Conservation (phyloP, 75 land plant genomes). For the Cunninghamia lanceolata region DNA sequence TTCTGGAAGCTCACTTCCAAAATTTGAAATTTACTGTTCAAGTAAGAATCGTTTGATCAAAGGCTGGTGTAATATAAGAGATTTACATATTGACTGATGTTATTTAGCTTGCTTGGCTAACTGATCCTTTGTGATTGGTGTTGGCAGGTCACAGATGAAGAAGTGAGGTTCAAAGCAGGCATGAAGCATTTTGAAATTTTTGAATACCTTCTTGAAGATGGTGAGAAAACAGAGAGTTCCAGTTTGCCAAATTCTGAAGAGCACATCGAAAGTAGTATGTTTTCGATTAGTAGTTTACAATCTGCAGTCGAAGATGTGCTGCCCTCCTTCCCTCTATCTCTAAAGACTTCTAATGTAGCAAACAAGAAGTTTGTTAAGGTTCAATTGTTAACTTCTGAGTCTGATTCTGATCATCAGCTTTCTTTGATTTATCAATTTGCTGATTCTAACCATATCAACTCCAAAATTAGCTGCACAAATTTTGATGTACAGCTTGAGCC, state of each 20-base stretch:
- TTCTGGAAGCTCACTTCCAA: slow-evolving; percentile 34
- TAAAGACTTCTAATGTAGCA: slow-evolving; percentile 3
- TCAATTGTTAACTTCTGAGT: slow-evolving; percentile 29
- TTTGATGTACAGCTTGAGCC: slow-evolving; percentile 60
- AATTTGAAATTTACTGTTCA: slow-evolving; percentile 45
- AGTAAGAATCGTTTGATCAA: slow-evolving; percentile 36
- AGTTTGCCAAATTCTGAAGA: background rate
- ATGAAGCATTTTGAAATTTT: slow-evolving; percentile 34
- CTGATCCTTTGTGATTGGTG: slow-evolving; percentile 12
- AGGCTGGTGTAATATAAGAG: background rate
- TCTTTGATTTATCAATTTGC: slow-evolving; percentile 13
- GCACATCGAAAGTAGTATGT: slow-evolving; percentile 6
- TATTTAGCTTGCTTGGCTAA: background rate
- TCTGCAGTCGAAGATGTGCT: slow-evolving; percentile 42
- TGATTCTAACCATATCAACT: slow-evolving; percentile 8
- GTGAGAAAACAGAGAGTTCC: background rate
- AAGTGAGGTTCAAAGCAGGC: slow-evolving; percentile 32
- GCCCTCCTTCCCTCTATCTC: slow-evolving; percentile 37
- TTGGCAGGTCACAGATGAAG: slow-evolving; percentile 48
- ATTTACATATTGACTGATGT: background rate
- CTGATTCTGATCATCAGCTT: slow-evolving; percentile 19
- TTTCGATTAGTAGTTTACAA: slow-evolving; percentile 29
- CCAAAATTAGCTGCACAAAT: slow-evolving; percentile 13
- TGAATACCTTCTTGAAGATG: slow-evolving; percentile 21
- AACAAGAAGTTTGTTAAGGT: slow-evolving; percentile 22